A percentile compares a stretch with the other conserved stretches of the same genome.
Evolutionary conservation across 306 rosid species (phyloP).

Genomic region (Prunus dulcis): DNA sequence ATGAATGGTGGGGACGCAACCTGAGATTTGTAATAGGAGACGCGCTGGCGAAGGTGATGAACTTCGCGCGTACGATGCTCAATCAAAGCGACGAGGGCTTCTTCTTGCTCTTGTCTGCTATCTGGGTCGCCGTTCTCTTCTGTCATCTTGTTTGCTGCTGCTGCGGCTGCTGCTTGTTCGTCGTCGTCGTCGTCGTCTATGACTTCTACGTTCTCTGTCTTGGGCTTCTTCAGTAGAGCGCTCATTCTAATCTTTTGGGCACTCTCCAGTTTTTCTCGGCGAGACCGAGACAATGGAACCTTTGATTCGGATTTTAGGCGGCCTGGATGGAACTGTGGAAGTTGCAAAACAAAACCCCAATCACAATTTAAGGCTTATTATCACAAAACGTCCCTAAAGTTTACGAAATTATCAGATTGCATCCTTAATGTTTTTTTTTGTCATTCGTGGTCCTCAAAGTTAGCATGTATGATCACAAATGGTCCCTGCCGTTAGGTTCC

Average conservation of each 20-base stretch:
- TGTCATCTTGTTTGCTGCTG: neutral
- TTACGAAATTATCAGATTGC: no score
- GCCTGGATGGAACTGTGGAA: neutral
- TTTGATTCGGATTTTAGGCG: neutral
- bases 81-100: constrained; percentile 76
- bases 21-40: constrained; percentile 70
- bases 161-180: neutral
- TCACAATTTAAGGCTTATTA: neutral
- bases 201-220: neutral
- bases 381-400: no score
- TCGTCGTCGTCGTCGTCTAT: constrained; percentile 5
- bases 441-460: no score
- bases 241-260: neutral
- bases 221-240: constrained; percentile 3
- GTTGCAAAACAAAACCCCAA: neutral
- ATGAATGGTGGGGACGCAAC: constrained; percentile 23
- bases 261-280: neutral
- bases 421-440: no score
- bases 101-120: constrained; percentile 59
- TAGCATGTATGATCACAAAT: no score
- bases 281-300: neutral
- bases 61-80: constrained; percentile 85
- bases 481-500: no score
- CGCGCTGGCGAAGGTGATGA: constrained; percentile 47
- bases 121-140: constrained; percentile 6